A percentile compares a stretch with the other conserved stretches of the same genome.
These are phyloP conservation scores for Pestalotiopsis sp. DNA, from an alignment of 2,329 filamentous ascomycete species.

Conservation along the genomic window DNA sequence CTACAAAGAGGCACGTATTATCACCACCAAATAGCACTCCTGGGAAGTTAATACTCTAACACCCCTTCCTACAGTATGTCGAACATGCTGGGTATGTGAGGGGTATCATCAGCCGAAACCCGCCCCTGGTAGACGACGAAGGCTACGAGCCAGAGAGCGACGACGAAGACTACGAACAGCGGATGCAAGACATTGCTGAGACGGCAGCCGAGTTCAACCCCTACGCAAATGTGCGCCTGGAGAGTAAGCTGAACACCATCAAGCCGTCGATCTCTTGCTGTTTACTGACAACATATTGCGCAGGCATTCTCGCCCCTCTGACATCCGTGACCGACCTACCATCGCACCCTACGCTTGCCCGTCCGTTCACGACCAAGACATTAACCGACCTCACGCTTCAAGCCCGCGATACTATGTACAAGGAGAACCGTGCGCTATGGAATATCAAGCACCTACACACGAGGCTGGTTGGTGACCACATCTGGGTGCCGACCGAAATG, in stretches of 20 bases:
- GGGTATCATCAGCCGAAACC: slow-evolving; percentile 73
- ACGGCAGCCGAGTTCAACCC: slow-evolving; percentile 71
- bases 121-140: slow-evolving; percentile 72
- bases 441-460: slow-evolving; percentile 74
- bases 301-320: slow-evolving; percentile 71
- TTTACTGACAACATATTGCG: slow-evolving; percentile 26
- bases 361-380: slow-evolving; percentile 72
- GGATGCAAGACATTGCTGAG: slow-evolving; percentile 58
- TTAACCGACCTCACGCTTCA: slow-evolving; percentile 71
- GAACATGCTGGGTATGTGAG: slow-evolving; percentile 74
- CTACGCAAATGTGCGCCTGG: slow-evolving; percentile 69
- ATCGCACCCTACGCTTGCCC: slow-evolving; percentile 71
- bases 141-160: slow-evolving; percentile 75
- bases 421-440: slow-evolving; percentile 72
- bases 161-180: slow-evolving; percentile 70
- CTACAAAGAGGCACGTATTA: slow-evolving; percentile 65
- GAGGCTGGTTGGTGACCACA: slow-evolving; percentile 72
- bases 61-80: slow-evolving; percentile 51
- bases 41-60: slow-evolving; percentile 10
- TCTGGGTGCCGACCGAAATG: slow-evolving; percentile 62
- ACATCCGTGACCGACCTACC: slow-evolving; percentile 74
- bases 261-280: background rate
- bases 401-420: slow-evolving; percentile 69
- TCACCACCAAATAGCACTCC: slow-evolving; percentile 11
- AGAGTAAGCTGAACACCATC: slow-evolving; percentile 54